Percentiles rank a stretch among this genome's conserved stretches.
Conservation (phyloP, 768 basidiomycete species). For the Auriculariales sp. region DNA sequence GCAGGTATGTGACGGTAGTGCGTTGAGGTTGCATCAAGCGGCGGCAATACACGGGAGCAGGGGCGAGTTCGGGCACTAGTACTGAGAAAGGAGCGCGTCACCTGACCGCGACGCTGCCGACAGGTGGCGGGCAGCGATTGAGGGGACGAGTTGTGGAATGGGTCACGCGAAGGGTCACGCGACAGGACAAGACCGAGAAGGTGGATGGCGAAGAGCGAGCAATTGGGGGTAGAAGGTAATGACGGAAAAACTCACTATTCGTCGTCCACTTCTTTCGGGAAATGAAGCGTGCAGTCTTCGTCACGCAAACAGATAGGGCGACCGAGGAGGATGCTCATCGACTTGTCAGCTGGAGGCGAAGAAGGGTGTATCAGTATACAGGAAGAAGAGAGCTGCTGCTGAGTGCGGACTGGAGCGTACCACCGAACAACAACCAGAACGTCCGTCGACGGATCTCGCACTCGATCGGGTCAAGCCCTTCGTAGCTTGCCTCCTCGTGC, state of each 20-base stretch:
- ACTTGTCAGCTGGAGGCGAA: conserved; percentile 57
- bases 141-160: no score
- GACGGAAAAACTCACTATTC: conserved; percentile 69
- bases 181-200: conserved; percentile 9
- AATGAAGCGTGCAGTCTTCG: conserved; percentile 82
- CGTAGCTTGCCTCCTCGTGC: conserved; percentile 77
- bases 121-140: no score
- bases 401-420: conserved; percentile 32
- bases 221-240: no score
- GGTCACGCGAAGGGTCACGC: conserved; percentile 3
- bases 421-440: conserved; percentile 85
- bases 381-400: no score
- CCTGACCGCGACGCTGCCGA: no score
- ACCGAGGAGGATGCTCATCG: conserved; percentile 73
- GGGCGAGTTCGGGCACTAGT: no score
- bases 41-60: no score
- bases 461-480: conserved; percentile 74
- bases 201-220: conserved; percentile 9
- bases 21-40: no score
- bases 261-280: conserved; percentile 78
- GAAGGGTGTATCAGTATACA: no score
- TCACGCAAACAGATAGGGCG: conserved; percentile 76
- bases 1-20: no score
- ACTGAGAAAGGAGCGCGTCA: no score
- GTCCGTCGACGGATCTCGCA: conserved; percentile 72